phyloP scores from a whole-genome alignment of 202 grass and related monocot species.

The Musa balbisiana region DNA sequence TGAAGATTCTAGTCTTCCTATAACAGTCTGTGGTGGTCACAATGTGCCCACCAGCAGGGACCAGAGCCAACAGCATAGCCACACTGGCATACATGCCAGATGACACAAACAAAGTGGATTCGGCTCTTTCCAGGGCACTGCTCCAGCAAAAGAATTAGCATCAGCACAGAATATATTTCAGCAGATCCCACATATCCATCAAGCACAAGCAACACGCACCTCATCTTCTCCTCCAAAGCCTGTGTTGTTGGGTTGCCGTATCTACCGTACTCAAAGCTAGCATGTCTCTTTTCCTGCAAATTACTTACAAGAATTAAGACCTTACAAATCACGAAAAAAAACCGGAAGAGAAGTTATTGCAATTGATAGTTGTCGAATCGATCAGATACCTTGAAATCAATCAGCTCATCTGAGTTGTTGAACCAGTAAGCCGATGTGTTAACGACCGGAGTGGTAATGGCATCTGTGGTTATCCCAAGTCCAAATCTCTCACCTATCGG shows the following conservation, averaged over 20 bases:
- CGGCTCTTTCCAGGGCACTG: conserved; percentile 89
- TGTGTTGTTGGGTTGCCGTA: conserved; percentile 96
- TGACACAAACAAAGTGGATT: conserved; percentile 93
- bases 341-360: not conserved
- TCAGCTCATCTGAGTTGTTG: conserved; percentile 88
- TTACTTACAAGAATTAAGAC: not conserved
- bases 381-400: conserved; percentile 80
- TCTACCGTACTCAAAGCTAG: conserved; percentile 88
- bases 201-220: conserved; percentile 25
- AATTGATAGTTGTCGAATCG: not conserved
- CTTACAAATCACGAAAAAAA: not conserved
- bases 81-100: conserved; percentile 97
- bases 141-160: conserved; percentile 25
- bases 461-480: conserved; percentile 73
- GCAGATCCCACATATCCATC: not conserved
- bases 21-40: conserved; percentile 94
- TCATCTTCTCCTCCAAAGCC: conserved; percentile 96
- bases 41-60: conserved; percentile 85
- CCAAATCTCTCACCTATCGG: conserved; percentile 95
- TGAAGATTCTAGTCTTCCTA: conserved; percentile 93
- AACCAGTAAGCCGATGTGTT: conserved; percentile 99
- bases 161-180: not conserved
- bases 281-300: conserved; percentile 82
- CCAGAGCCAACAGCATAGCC: conserved; percentile 69
- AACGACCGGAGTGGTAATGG: conserved; percentile 91